Conservation (phyloP, 257 asterid genomes). For the Rubia yunnanensis region DNA sequence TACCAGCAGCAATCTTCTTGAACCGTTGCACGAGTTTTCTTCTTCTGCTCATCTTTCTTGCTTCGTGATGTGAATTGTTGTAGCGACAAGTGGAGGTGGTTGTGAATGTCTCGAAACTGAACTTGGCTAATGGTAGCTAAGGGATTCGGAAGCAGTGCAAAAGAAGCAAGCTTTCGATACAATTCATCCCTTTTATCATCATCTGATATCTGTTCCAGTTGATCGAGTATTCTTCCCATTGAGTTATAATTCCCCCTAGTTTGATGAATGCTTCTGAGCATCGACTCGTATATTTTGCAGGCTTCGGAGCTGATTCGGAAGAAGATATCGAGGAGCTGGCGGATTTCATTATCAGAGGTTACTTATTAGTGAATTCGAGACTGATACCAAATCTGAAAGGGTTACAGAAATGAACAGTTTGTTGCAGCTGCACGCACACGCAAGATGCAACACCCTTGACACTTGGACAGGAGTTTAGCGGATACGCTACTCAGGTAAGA, state of each 20-base stretch:
- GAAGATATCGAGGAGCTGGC: conserved; percentile 34
- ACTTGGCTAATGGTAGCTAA: conserved; percentile 26
- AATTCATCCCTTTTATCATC: conserved; percentile 13
- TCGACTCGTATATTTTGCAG: conserved; percentile 37
- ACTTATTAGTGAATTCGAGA: no score
- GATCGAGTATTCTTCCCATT: conserved; percentile 19
- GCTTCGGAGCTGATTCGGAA: conserved; percentile 50
- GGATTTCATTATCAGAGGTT: conserved; percentile 17
- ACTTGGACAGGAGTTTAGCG: no score
- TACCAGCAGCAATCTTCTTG: conserved; percentile 26
- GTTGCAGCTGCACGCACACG: no score
- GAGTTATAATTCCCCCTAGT: conserved; percentile 22
- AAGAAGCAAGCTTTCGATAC: conserved; percentile 28
- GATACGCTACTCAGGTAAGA: no score
- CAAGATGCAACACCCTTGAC: no score
- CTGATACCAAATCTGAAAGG: no score
- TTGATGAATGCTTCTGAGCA: conserved; percentile 36
- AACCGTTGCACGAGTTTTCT: conserved; percentile 14
- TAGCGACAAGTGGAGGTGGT: conserved; percentile 27
- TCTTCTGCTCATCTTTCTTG: conserved; percentile 31
- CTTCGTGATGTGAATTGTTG: conserved; percentile 30
- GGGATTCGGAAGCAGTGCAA: conserved; percentile 36
- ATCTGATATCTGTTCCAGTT: conserved; percentile 18
- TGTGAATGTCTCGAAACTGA: conserved; percentile 35
- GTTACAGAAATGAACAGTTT: no score